Base-by-base conservation (phyloP, 495 filamentous ascomycete genomes). In the Parmelia sp. region DNA sequence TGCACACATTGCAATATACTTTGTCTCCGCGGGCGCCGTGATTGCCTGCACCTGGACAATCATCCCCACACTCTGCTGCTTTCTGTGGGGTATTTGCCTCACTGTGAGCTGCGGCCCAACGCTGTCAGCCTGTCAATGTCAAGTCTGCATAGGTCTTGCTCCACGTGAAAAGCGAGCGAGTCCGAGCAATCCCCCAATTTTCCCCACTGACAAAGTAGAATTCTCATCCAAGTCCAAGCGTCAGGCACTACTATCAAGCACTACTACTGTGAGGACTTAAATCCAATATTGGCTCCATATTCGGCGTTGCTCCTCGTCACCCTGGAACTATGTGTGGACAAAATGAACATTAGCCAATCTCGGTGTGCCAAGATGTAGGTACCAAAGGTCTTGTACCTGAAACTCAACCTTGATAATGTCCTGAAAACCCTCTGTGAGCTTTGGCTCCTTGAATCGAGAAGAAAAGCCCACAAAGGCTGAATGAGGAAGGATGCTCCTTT, bases 381-480 rank as follows among this genome's bases (percentile, higher is more conserved):
- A 58, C 25, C 65, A 37, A 35, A 27, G 11, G n/a, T 57, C 6
- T 71, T 74, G 29, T 75, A 84, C 83, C 65, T 79, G 77, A 70
- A 96, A 96, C 21, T 88, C 82, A 10, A 89, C 78, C 27, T 81
- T 81, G 8, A 83, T 74, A 27, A 98, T 82, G 69, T 96, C 90
- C 58, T 88, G 79, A 72, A 96, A 97, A 0, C 94, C 94, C 70
- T 98, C 94, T 3, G 79, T 75, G 11, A 82, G 67, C n/a, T 78
- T 79, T 11, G 91, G 94, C 68, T 87, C 82, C 67, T 83, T 83
- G 74, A 88, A 92, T 58, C 88, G 78, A 14, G 85, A 80, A 19
- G 74, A 76, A 68, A 89, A 98, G 31, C 84, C 80, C 15, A 80
- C 83, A 73, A 96, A 97, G 0, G 94, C 93, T 51, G 94, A 79